Percentiles rank a stretch among this genome's conserved stretches.
phyloP scores from a whole-genome alignment of 306 rosid genomes.

The Potentilla sterilis region DNA sequence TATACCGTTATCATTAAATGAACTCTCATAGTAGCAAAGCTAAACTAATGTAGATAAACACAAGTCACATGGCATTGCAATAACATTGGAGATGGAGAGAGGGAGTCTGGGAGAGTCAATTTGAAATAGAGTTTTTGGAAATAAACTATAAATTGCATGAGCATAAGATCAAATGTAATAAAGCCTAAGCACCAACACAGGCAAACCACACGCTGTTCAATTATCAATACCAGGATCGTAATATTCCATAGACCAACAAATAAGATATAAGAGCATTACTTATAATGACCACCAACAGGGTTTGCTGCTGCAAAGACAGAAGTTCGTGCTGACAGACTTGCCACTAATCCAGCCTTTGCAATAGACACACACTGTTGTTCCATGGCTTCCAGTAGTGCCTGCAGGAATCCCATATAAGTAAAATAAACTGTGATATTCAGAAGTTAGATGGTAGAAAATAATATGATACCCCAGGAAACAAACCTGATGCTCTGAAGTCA shows the following conservation, averaged over 20 bases:
- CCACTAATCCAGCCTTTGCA: constrained; percentile 95
- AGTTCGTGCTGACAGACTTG: constrained; percentile 94
- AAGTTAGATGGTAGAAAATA: constrained; percentile 25
- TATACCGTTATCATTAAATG: constrained; percentile 14
- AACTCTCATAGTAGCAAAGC: background rate
- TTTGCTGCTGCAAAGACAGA: constrained; percentile 96
- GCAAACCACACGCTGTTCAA: background rate
- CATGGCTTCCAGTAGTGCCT: constrained; percentile 95
- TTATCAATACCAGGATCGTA: constrained; percentile 7
- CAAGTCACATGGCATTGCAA: background rate
- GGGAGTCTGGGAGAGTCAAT: background rate
- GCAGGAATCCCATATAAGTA: constrained; percentile 26
- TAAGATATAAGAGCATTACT: constrained; percentile 41
- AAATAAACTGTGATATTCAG: constrained; percentile 21
- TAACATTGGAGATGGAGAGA: background rate
- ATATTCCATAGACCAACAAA: constrained; percentile 18
- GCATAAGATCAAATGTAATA: background rate
- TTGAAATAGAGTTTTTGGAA: background rate
- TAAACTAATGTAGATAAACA: background rate
- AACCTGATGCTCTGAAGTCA: constrained; percentile 97
- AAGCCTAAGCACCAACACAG: background rate
- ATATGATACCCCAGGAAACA: constrained; percentile 34
- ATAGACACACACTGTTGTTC: constrained; percentile 98
- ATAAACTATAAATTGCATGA: background rate
- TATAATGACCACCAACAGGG: constrained; percentile 94